phyloP scores from a whole-genome alignment of 139 green algal genomes.

The Penium margaritaceum region DNA sequence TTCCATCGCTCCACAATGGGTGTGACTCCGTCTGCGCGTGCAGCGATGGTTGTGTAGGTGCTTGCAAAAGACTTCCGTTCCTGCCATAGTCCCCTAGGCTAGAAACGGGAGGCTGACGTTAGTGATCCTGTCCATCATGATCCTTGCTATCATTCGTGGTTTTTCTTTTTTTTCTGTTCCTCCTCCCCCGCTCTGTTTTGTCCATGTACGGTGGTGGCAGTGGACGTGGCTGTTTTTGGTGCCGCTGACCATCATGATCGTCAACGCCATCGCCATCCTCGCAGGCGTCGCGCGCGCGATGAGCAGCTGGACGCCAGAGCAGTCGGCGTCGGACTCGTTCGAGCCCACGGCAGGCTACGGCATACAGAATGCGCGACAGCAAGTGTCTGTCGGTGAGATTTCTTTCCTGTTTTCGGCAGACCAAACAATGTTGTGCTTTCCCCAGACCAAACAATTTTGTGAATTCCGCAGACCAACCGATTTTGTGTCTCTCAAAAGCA shows the following conservation, averaged over 20 bases:
- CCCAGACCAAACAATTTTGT: too few relatives aligned
- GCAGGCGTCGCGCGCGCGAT: constrained; percentile 7
- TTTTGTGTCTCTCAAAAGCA: too few relatives aligned
- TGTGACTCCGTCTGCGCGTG: too few relatives aligned
- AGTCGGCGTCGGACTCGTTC: too few relatives aligned
- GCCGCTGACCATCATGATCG: constrained; percentile 26
- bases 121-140: background rate
- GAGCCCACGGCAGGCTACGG: too few relatives aligned
- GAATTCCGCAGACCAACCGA: too few relatives aligned
- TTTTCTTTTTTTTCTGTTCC: background rate
- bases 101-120: background rate
- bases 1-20: too few relatives aligned
- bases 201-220: background rate
- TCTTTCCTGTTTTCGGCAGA: background rate
- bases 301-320: background rate
- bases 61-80: too few relatives aligned
- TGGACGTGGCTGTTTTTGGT: constrained; percentile 38
- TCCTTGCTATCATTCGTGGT: background rate
- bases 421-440: background rate
- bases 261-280: constrained; percentile 22
- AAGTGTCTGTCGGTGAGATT: background rate
- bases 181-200: background rate
- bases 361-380: background rate
- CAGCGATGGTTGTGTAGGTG: too few relatives aligned
- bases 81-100: background rate